Percentiles rank a stretch among this genome's conserved stretches.
Evolutionary conservation across 805 yeast genomes (phyloP).

Genomic region (Candida palmyrensis): DNA sequence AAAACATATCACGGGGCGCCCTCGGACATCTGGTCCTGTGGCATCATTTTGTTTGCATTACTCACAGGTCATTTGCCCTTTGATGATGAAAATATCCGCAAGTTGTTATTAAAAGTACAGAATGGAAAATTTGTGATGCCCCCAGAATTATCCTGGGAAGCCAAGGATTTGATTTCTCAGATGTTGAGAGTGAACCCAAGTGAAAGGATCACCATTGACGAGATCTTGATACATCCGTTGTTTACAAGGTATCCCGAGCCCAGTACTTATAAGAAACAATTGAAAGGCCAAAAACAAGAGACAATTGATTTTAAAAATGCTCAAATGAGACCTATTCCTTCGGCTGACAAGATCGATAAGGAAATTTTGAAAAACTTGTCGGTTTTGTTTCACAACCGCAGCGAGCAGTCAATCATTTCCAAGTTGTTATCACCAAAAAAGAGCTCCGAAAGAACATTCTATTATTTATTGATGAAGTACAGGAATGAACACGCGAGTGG

Average conservation of each 20-base stretch:
- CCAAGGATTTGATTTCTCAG: conserved; percentile 73
- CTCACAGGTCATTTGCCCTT: conserved; percentile 94
- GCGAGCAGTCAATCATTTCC: conserved; percentile 44
- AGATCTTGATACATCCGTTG: conserved; percentile 77
- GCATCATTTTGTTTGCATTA: conserved; percentile 88
- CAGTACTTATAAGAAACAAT: conserved; percentile 24
- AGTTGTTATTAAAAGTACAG: conserved; percentile 83
- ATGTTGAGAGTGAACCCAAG: conserved; percentile 83
- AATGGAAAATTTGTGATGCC: conserved; percentile 86
- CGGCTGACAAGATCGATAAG: conserved; percentile 53
- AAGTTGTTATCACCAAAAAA: conserved; percentile 52
- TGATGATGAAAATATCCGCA: conserved; percentile 92
- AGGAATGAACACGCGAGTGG: conserved; percentile 55
- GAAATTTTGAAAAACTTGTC: conserved; percentile 73
- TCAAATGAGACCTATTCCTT: conserved; percentile 30
- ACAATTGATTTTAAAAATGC: conserved; percentile 12
- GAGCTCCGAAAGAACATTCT: conserved; percentile 76
- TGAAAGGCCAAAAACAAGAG: conserved; percentile 14
- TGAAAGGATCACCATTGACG: conserved; percentile 71
- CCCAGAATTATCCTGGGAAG: conserved; percentile 69
- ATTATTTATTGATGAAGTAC: conserved; percentile 68
- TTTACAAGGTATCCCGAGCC: conserved; percentile 63
- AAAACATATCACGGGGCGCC: conserved; percentile 94
- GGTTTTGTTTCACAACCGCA: conserved; percentile 78
- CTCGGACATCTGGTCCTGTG: conserved; percentile 97